Base-by-base conservation (phyloP, 2,329 filamentous ascomycete genomes). In the Pseudogymnoascus sp. region DNA sequence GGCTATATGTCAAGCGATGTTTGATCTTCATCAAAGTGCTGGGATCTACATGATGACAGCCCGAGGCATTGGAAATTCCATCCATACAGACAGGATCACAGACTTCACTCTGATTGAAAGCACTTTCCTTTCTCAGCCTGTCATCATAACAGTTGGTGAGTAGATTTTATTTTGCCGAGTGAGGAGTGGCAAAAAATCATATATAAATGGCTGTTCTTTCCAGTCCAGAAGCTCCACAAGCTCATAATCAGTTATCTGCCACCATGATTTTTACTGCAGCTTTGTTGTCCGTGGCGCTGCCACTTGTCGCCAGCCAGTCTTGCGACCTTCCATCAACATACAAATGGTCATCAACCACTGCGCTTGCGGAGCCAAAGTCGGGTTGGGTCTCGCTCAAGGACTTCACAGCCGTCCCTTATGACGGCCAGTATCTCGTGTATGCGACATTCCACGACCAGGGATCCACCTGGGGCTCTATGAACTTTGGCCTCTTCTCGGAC, bases 351-450 rank as follows among this genome's bases (percentile, higher is more conserved):
- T 82, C 80, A 7, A 79, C 77, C 4, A 75, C 71, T 1, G 64
- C 76, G 2, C 74, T 87, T 6, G 80, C 81, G 1, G 67, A 73
- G 4, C 83, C 83, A 0, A 78, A 78, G 65, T 73, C 73, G 1
- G 81, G 81, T 16, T 83, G 79, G 81, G 75, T 72, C 2, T 75
- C 82, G 3, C 76, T 88, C 66, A 88, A 88, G 68, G 85, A 88
- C 72, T 87, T 87, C 72, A 84, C 81, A 18, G 68, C 70, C 60
- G 78, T 78, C 18, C 68, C 73, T 1, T 82, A 82, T 74, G 81
- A 87, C 28, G 80, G 78, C 60, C 69, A 84, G 70, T 76, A 86
- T 64, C 76, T 87, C 6, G 83, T 87, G 2, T 88, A 87, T 67
- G 83, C 74, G 1, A 79, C 82, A 1, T 76, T 69, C 62, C 74